phyloP scores from a whole-genome alignment of 78 protist species.

The Paulinella micropora region DNA sequence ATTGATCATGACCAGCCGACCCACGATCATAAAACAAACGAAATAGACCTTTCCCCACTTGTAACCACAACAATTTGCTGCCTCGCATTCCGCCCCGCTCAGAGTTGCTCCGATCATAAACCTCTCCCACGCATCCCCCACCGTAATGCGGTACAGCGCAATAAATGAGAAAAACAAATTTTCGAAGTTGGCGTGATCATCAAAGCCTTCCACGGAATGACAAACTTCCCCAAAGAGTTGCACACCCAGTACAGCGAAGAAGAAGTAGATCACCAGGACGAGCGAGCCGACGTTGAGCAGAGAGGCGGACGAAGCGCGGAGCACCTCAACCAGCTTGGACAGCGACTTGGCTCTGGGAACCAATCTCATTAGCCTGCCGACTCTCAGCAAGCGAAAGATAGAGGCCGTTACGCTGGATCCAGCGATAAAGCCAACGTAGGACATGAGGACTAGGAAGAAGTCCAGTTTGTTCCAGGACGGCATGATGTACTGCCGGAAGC shows the following conservation, averaged over 20 bases:
- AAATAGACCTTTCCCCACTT: background rate
- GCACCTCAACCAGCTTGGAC: background rate
- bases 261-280: background rate
- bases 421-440: background rate
- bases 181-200: background rate
- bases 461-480: background rate
- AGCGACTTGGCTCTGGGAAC: background rate
- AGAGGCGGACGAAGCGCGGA: background rate
- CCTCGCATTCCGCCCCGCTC: background rate
- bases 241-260: slow-evolving; percentile 13
- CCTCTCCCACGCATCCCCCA: slow-evolving; percentile 13
- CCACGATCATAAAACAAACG: background rate
- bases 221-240: background rate
- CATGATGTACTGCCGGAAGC: background rate
- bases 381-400: background rate
- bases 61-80: background rate
- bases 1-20: background rate
- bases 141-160: background rate
- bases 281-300: slow-evolving; percentile 7
- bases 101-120: background rate
- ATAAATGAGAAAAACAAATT: background rate
- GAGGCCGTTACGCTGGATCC: background rate
- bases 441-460: background rate
- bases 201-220: background rate
- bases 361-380: slow-evolving; percentile 2